These are phyloP conservation scores for Botrytis porri DNA, from an alignment of 2,329 filamentous ascomycete species.

Conservation along the genomic window DNA sequence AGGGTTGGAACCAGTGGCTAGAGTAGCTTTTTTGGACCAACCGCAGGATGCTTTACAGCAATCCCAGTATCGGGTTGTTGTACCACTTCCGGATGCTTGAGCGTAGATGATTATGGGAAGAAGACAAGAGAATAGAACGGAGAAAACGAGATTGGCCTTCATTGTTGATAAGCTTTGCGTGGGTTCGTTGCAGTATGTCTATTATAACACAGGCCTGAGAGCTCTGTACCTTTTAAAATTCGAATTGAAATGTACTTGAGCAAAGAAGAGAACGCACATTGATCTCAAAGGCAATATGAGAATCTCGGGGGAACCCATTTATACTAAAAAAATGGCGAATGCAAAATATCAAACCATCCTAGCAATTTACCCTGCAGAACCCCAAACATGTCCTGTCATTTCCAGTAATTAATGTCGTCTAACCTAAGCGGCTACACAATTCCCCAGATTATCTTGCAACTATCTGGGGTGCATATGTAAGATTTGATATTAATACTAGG, in stretches of 20 bases:
- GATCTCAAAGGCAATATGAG: neutral
- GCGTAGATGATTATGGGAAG: constrained; percentile 25
- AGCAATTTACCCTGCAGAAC: neutral
- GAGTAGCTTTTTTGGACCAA: constrained; percentile 57
- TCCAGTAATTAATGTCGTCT: neutral
- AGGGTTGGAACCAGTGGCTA: constrained; percentile 34
- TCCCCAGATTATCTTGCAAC: neutral
- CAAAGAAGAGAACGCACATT: neutral
- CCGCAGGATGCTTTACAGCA: constrained; percentile 70
- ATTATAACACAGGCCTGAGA: neutral
- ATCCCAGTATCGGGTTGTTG: constrained; percentile 54
- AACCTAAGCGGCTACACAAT: neutral
- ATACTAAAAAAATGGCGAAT: neutral
- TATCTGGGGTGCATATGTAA: neutral
- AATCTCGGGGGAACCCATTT: neutral
- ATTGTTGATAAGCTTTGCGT: neutral
- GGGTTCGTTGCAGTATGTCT: neutral
- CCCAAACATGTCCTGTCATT: neutral
- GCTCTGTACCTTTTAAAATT: neutral
- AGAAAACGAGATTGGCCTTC: neutral
- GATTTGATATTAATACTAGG: constrained; percentile 10
- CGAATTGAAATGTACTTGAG: neutral
- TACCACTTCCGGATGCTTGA: constrained; percentile 29
- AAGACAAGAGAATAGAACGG: constrained; percentile 24
- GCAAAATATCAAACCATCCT: neutral